Percentiles rank a stretch among this genome's conserved stretches.
Conservation (phyloP, 108 stramenopile genomes). For the Fragilariopsis cylindrus region DNA sequence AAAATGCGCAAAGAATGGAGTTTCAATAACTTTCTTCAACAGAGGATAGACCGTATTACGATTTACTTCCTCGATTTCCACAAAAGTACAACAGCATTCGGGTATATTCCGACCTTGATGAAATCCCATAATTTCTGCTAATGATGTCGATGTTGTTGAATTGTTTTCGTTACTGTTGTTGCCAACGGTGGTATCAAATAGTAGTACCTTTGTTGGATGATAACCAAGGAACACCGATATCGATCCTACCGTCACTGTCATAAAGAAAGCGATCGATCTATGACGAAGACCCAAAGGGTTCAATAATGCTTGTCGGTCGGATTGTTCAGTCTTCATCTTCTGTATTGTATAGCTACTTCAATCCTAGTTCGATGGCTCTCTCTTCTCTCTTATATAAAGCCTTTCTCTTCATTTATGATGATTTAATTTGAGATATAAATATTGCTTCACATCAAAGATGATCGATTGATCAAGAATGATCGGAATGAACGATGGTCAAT, state of each 20-base stretch:
- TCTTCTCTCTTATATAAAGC: no score
- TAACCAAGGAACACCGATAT: neutral
- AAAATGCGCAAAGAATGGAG: slow-evolving; percentile 14
- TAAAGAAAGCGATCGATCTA: no score
- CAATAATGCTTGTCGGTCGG: no score
- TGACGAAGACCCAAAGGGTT: no score
- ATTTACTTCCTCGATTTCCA: neutral
- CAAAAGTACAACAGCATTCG: slow-evolving; percentile 3
- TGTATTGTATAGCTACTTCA: no score
- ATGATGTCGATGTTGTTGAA: neutral
- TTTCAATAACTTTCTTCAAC: neutral
- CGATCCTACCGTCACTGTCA: neutral
- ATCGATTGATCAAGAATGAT: no score
- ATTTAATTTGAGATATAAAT: no score
- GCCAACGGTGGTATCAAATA: neutral
- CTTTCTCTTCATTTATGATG: no score
- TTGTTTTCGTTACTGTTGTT: neutral
- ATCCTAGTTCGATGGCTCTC: no score
- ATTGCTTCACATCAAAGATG: no score
- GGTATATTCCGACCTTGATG: neutral
- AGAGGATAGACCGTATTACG: neutral
- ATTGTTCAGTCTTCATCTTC: no score
- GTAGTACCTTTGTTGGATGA: neutral
- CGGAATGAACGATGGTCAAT: no score
- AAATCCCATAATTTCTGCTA: neutral